Percentiles rank a stretch among this genome's conserved stretches.
These are phyloP conservation scores for Xylariaceae sp. DNA, from an alignment of 2,329 filamentous ascomycete species.

Conservation along the genomic window DNA sequence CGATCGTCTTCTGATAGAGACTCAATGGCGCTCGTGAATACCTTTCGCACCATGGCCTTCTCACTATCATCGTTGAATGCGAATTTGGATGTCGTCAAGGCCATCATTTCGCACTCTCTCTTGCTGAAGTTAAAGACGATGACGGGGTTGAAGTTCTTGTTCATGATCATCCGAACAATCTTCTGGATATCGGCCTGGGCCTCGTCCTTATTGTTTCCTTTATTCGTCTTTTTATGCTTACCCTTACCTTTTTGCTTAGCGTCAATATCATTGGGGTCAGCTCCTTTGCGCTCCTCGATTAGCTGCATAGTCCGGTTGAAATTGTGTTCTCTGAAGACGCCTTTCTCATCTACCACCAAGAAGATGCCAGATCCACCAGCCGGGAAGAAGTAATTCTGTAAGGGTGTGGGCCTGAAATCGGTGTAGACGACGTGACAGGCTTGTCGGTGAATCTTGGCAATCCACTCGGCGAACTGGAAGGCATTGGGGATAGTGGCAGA, in stretches of 20 bases:
- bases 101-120: constrained; percentile 89
- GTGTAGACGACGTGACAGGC: constrained; percentile 99
- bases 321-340: constrained; percentile 93
- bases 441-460: constrained; percentile 95
- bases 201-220: constrained; percentile 74
- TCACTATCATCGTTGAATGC: constrained; percentile 97
- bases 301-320: constrained; percentile 95
- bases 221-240: constrained; percentile 90
- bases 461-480: constrained; percentile 99
- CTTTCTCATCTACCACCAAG: constrained; percentile 94
- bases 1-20: constrained; percentile 91
- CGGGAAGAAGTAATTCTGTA: constrained; percentile 98
- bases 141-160: constrained; percentile 95
- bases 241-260: constrained; percentile 84
- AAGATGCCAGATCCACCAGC: constrained; percentile 90
- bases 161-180: constrained; percentile 98
- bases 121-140: constrained; percentile 99
- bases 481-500: constrained; percentile 98
- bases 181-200: constrained; percentile 87
- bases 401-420: constrained; percentile 92
- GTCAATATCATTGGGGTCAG: constrained; percentile 76
- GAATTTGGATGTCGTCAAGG: constrained; percentile 81
- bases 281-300: constrained; percentile 84
- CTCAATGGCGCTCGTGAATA: constrained; percentile 91
- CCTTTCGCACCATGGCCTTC: constrained; percentile 90